phyloP scores from a whole-genome alignment of 2,329 filamentous ascomycete species.

The Penicillium brevicompactum region DNA sequence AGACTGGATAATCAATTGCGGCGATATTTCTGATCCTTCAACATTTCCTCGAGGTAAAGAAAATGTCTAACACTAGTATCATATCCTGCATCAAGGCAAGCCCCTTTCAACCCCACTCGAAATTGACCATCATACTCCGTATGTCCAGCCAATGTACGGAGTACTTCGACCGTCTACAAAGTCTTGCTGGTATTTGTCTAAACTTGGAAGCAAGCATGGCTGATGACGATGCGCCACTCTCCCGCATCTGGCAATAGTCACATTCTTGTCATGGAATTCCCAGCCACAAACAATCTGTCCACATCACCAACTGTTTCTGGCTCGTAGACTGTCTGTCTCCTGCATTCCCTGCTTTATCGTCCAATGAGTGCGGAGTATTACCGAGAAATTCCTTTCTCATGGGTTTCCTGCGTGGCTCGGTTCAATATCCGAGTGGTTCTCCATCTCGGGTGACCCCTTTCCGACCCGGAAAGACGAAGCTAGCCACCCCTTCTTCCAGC shows the following conservation, averaged over 20 bases:
- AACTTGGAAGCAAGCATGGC: not conserved
- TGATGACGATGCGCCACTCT: not conserved
- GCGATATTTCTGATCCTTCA: too few relatives aligned
- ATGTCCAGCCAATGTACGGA: too few relatives aligned
- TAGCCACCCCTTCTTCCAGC: slow-evolving; percentile 1
- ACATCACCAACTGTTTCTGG: not conserved
- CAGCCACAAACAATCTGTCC: slow-evolving; percentile 10
- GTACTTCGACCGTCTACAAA: too few relatives aligned
- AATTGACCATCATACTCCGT: too few relatives aligned
- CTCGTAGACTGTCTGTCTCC: not conserved
- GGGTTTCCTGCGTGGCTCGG: not conserved
- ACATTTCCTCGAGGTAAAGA: too few relatives aligned
- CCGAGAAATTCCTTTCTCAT: not conserved
- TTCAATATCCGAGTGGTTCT: not conserved
- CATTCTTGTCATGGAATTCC: slow-evolving; percentile 18
- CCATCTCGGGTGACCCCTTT: not conserved
- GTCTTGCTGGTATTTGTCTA: too few relatives aligned
- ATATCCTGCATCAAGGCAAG: too few relatives aligned
- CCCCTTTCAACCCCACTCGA: too few relatives aligned
- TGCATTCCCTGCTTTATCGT: not conserved
- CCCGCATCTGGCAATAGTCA: not conserved
- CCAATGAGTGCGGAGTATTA: too few relatives aligned
- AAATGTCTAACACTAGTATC: too few relatives aligned
- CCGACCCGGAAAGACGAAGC: not conserved
- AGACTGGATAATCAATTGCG: too few relatives aligned